Conservation (phyloP, 257 asterid genomes). For the Sherardia arvensis region DNA sequence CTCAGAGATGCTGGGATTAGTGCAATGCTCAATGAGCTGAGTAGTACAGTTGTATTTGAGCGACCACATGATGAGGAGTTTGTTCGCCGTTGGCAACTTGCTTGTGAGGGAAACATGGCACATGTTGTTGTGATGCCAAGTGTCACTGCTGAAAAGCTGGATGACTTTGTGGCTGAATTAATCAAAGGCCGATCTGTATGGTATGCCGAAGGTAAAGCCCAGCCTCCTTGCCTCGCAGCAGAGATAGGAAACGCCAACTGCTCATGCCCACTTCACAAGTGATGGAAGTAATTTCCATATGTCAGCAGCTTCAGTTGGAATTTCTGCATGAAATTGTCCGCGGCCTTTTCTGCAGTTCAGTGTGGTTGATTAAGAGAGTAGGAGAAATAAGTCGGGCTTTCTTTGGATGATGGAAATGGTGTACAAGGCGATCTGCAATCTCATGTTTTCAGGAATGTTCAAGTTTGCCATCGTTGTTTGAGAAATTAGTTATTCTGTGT, state of each 20-base stretch:
- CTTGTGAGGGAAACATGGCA: constrained; percentile 88
- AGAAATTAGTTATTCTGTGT: not conserved
- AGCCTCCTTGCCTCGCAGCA: constrained; percentile 73
- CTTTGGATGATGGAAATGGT: not conserved
- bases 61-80: constrained; percentile 83
- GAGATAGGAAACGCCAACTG: constrained; percentile 65
- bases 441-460: not conserved
- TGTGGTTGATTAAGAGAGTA: not conserved
- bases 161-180: constrained; percentile 53
- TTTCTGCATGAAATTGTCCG: not conserved
- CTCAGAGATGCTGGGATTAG: constrained; percentile 66
- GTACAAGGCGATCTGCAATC: not conserved
- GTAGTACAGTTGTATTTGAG: constrained; percentile 94
- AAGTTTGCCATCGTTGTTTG: constrained; percentile 1
- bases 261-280: constrained; percentile 25
- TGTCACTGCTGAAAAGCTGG: constrained; percentile 71
- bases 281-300: not conserved
- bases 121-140: constrained; percentile 87
- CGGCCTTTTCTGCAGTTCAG: not conserved
- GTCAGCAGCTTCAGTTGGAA: not conserved
- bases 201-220: constrained; percentile 44
- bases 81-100: constrained; percentile 93
- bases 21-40: constrained; percentile 88
- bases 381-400: not conserved
- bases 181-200: constrained; percentile 51